These are phyloP conservation scores for Cenchrus americanus DNA, from an alignment of 176 grass and related monocot genomes.

Conservation along the genomic window DNA sequence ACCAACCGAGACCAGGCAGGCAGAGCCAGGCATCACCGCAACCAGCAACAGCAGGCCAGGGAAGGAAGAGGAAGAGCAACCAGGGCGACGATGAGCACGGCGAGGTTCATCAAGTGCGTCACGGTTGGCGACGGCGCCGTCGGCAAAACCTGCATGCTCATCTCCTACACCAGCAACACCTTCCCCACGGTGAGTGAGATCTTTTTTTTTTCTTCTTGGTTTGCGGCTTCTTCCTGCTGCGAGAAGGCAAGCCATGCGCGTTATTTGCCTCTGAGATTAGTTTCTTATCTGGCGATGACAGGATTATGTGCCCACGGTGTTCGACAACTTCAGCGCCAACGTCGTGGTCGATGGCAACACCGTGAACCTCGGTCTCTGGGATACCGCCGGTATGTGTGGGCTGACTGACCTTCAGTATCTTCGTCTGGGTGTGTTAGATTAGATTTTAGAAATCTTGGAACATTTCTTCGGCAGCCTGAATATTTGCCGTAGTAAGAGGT, in stretches of 20 bases:
- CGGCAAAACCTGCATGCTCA: slow-evolving; percentile 92
- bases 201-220: background rate
- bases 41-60: background rate
- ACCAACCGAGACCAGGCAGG: slow-evolving; percentile 8
- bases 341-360: slow-evolving; percentile 56
- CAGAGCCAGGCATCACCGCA: background rate
- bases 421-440: background rate
- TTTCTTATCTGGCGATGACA: background rate
- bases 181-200: slow-evolving; percentile 61
- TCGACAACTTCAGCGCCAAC: slow-evolving; percentile 55
- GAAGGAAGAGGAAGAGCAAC: background rate
- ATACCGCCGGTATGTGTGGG: slow-evolving; percentile 47
- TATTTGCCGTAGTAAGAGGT: background rate
- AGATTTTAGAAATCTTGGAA: background rate
- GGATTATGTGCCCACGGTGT: slow-evolving; percentile 60
- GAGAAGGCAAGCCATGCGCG: no score
- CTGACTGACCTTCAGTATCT: background rate
- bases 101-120: slow-evolving; percentile 90
- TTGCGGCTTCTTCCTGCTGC: background rate
- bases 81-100: slow-evolving; percentile 41
- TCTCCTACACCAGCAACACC: slow-evolving; percentile 96
- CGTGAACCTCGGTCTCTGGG: slow-evolving; percentile 59
- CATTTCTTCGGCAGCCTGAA: background rate
- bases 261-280: background rate
- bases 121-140: slow-evolving; percentile 88